These are phyloP conservation scores for Penicillium palitans DNA, from an alignment of 2,329 filamentous ascomycete genomes.

Conservation along the genomic window DNA sequence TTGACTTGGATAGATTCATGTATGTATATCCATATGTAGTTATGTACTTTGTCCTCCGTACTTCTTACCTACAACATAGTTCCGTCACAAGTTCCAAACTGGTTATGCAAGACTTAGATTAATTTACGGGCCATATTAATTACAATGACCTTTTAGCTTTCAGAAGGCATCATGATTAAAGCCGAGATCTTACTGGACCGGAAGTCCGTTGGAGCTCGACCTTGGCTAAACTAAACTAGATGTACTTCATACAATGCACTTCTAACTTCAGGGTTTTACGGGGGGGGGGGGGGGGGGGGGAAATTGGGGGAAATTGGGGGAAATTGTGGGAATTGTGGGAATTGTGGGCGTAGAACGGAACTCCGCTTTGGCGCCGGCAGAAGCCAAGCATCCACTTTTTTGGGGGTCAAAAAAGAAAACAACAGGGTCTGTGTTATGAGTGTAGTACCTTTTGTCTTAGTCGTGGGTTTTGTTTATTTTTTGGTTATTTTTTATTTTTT, in stretches of 20 bases:
- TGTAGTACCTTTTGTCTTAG: not conserved
- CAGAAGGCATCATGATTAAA: conserved; percentile 11
- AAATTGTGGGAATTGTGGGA: not conserved
- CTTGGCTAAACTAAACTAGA: not conserved
- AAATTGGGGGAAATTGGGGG: conserved; percentile 4
- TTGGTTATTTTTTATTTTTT: too few relatives aligned
- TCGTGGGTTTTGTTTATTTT: not conserved
- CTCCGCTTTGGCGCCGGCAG: conserved; percentile 14
- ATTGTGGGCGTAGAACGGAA: conserved; percentile 2
- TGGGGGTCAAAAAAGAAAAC: not conserved
- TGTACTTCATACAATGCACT: not conserved
- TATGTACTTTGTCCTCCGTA: not conserved
- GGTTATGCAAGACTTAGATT: not conserved
- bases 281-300: too few relatives aligned
- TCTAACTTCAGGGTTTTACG: not conserved
- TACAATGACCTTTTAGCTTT: not conserved
- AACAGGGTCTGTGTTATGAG: not conserved
- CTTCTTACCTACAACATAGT: not conserved
- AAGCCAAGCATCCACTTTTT: conserved; percentile 6
- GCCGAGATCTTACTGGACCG: conserved; percentile 18
- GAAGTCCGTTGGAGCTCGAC: conserved; percentile 17
- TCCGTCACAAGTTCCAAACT: not conserved
- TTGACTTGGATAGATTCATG: too few relatives aligned
- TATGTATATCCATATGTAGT: not conserved
- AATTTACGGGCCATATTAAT: not conserved